Evolutionary conservation across 257 asterid genomes (phyloP).

Genomic region (Lycium barbarum): DNA sequence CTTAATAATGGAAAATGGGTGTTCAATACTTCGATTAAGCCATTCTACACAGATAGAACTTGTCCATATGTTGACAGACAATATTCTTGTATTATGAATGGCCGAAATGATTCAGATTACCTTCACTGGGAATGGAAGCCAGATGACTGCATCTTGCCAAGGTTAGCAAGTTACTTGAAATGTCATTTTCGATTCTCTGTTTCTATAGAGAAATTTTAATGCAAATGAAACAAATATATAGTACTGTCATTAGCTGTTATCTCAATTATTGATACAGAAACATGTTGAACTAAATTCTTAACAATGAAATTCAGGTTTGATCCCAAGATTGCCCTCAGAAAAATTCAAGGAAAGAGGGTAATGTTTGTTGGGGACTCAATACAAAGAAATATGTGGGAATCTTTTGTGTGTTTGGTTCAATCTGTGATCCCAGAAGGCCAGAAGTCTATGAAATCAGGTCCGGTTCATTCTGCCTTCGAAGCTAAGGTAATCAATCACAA

Average conservation of each 20-base stretch:
- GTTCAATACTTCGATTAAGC: conserved; percentile 66
- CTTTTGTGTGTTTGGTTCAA: conserved; percentile 84
- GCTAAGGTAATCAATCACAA: conserved; percentile 41
- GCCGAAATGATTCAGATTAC: conserved; percentile 67
- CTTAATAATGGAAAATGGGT: conserved; percentile 82
- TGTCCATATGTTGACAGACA: conserved; percentile 90
- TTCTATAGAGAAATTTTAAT: background rate
- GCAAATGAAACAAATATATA: conserved; percentile 3
- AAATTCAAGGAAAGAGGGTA: conserved; percentile 80
- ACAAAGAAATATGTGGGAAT: conserved; percentile 96
- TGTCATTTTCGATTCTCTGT: background rate
- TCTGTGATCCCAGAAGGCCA: conserved; percentile 66
- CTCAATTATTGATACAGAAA: background rate
- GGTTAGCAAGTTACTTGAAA: conserved; percentile 43
- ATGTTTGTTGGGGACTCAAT: conserved; percentile 95
- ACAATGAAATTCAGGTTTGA: conserved; percentile 58
- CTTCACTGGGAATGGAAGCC: conserved; percentile 92
- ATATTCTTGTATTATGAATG: conserved; percentile 83
- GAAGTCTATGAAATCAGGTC: conserved; percentile 78
- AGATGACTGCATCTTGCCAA: conserved; percentile 91
- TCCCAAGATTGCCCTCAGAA: conserved; percentile 65
- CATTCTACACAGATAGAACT: conserved; percentile 67
- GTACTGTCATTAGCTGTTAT: background rate
- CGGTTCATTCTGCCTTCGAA: conserved; percentile 53
- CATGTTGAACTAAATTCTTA: background rate